Evolutionary conservation across 2,329 filamentous ascomycete species (phyloP).

Genomic region (Microdochium nivale): DNA sequence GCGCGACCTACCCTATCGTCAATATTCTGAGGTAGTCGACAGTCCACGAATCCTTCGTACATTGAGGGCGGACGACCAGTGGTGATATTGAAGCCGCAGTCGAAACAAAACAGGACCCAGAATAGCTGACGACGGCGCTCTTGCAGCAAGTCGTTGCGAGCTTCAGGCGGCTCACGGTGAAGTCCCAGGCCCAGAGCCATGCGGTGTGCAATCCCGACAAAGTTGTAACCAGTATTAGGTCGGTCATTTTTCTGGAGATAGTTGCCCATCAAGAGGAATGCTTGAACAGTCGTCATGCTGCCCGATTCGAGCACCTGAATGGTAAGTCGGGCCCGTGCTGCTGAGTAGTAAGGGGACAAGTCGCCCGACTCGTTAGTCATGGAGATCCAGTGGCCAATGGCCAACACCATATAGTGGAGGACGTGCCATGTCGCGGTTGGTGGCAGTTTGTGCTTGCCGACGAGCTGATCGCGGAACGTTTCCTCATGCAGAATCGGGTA

Average conservation of each 20-base stretch:
- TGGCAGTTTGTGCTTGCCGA: conserved; percentile 1
- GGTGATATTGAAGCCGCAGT: conserved; percentile 38
- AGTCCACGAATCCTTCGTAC: conserved; percentile 31
- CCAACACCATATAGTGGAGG: conserved; percentile 22
- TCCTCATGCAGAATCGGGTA: conserved; percentile 38
- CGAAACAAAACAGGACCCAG: conserved; percentile 33
- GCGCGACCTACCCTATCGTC: conserved; percentile 19
- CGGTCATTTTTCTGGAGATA: conserved; percentile 42
- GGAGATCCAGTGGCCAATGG: conserved; percentile 26
- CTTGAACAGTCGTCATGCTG: conserved; percentile 34
- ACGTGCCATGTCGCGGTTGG: conserved; percentile 9
- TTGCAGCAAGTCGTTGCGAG: conserved; percentile 20
- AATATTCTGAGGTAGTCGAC: conserved; percentile 31
- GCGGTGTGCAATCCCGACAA: conserved; percentile 38
- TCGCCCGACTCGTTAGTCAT: conserved; percentile 7
- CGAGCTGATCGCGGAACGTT: conserved; percentile 28
- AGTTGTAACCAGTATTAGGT: conserved; percentile 43
- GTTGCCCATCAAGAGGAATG: conserved; percentile 33
- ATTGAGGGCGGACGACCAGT: conserved; percentile 34
- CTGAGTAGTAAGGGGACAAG: conserved; percentile 14
- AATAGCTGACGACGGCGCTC: conserved; percentile 27
- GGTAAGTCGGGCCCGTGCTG: conserved; percentile 24
- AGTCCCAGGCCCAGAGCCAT: conserved; percentile 41
- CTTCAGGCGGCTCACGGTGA: conserved; percentile 32
- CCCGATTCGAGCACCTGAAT: conserved; percentile 35